Base-by-base conservation (phyloP, 352 stramenopile genomes). In the Globisporangium spiculum region DNA sequence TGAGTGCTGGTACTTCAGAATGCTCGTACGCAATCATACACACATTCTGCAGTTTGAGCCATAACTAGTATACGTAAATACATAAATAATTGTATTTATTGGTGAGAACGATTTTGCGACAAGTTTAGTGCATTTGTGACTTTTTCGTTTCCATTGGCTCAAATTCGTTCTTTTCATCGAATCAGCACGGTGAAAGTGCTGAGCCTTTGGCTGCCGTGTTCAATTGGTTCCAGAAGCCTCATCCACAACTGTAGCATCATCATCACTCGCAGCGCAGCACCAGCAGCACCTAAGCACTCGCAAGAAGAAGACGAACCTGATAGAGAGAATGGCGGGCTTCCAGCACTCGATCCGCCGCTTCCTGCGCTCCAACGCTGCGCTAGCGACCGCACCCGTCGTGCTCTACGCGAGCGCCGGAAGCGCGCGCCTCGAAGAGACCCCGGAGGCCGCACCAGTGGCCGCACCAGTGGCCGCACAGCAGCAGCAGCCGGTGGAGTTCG, bases 401-500 rank as follows among this genome's bases (percentile, higher is more conserved):
- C 56, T 82, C 4, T 34, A 44, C 26, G 20, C 78, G 1, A 60
- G 69, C 32, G 18, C 64, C 10, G 74, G 69, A 12, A 66, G 74
- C 0, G 38, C 78, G 16, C 72, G 63, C 55, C 63, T 84, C 30
- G 78, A 83, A 48, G 68, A 61, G 12, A 53, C 63, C 3, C 53
- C 71, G 0, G 54, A 60, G 3, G 4, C 57, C 4, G 30, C 30
- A 0, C 16, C 32, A 22, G 46, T 54, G 3, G 4, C 57, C 4
- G 30, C 30, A 0, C 16, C 32, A 22, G 46, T 54, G 1, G 27
- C 59, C 6, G 14, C 63, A 12, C 14, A 50, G 27, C 27, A n/a
- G 4, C 55, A 27, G 18, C 69, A 74, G 52, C 74, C 78, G 22
- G 69, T 89, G 55, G 83, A 93, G 69, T 94, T 91, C 62, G 73